Percentiles rank a stretch among this genome's conserved stretches.
Conservation (phyloP, 768 basidiomycete genomes). For the Pleurotus citrinopileatus region DNA sequence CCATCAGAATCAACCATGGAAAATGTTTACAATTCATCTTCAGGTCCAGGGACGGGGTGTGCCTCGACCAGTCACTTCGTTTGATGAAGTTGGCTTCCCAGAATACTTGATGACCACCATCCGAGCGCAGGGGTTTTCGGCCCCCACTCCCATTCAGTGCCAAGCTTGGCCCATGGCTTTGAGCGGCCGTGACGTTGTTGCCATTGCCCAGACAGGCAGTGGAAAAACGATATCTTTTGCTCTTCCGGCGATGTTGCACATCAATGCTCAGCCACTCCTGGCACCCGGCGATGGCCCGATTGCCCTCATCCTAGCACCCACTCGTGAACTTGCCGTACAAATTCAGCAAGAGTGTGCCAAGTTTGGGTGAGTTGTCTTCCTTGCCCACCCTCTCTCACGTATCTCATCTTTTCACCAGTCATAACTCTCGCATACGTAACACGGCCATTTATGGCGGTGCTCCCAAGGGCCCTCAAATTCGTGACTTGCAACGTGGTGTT, state of each 20-base stretch:
- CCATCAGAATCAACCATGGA: too few species aligned
- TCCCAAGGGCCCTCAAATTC: slow-evolving; percentile 97
- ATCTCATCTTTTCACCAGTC: slow-evolving; percentile 32
- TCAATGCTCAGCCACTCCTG: slow-evolving; percentile 97
- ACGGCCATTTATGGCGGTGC: slow-evolving; percentile 99
- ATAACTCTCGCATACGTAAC: slow-evolving; percentile 95
- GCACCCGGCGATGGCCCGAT: slow-evolving; percentile 96
- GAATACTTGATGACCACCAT: slow-evolving; percentile 95
- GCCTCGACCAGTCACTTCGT: slow-evolving; percentile 85
- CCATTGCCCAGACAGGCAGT: slow-evolving; percentile 97
- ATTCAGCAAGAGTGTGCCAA: slow-evolving; percentile 99
- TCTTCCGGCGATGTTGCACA: slow-evolving; percentile 98
- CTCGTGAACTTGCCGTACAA: slow-evolving; percentile 97
- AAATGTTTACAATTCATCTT: slow-evolving; percentile 7
- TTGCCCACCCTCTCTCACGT: slow-evolving; percentile 4
- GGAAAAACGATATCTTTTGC: slow-evolving; percentile 99
- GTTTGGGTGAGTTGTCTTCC: slow-evolving; percentile 66
- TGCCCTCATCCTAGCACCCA: slow-evolving; percentile 93
- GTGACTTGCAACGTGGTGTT: slow-evolving; percentile 94
- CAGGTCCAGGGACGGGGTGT: slow-evolving; percentile 87
- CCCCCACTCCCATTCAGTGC: slow-evolving; percentile 95
- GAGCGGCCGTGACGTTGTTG: slow-evolving; percentile 89
- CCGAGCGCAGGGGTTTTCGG: slow-evolving; percentile 86
- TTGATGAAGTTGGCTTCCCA: slow-evolving; percentile 95
- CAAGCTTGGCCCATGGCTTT: slow-evolving; percentile 99